Evolutionary conservation across 176 grass and related monocot species (phyloP), one percentile per base, ranked within the genome.

Genomic region (Puccinellia tenuiflora): DNA sequence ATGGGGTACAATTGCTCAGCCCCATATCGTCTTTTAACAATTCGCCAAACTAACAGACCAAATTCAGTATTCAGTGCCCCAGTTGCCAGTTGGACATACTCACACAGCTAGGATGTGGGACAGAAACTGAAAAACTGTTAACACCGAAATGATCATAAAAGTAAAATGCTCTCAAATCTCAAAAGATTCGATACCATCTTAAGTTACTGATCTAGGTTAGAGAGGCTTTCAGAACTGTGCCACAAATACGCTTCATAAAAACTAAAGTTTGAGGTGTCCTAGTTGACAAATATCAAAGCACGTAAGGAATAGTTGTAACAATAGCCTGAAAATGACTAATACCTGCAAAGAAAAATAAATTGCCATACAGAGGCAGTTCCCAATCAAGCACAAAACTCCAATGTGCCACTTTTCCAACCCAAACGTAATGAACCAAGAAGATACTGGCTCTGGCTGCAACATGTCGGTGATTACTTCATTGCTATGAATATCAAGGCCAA

Each of bases 321-420:
- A 68, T 14, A 81, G 25, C 18, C 30, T 71, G 22, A 77, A 77
- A 77, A 77, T 70, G 15, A 64, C 1, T n/a, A 82, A 63, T 92
- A 98, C 96, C 96, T 98, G 96, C 28, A 98, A 84, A 55, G 91
- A 89, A 88, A 95, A 89, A 90, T 95, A 98, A 55, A 47, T 84
- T 81, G 92, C 90, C 90, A 98, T 91, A 73, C 92, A 98, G 18
- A 95, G 46, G 81, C 92, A 98, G 40, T 98, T 98, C 66, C 90
- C 96, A 79, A 95, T 85, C 84, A 98, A 91, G 74, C 96, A 98
- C 8, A 95, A 22, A 64, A 95, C 85, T 85, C 96, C 92, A 80
- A 93, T 83, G 73, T 98, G 92, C 82, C 86, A 98, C 42, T 86
- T 92, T 79, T 95, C 84, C 77, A 98, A 57, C 37, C 90, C 92